phyloP scores from a whole-genome alignment of 495 filamentous ascomycete species.

The Aspergillus cristatus region DNA sequence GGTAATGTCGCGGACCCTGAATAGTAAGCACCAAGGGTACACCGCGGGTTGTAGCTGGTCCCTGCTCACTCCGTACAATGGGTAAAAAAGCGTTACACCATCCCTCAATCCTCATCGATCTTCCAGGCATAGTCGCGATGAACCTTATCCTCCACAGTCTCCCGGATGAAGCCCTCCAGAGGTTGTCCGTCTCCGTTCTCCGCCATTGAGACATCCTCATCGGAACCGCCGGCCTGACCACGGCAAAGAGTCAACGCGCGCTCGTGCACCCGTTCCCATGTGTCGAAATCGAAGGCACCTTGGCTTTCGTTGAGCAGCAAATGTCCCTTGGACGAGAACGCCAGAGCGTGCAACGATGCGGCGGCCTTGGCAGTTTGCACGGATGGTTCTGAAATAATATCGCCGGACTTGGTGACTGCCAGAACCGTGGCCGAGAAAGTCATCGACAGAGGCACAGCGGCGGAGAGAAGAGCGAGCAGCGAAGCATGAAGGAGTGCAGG shows the following conservation, averaged over 20 bases:
- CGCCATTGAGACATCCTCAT: conserved; percentile 36
- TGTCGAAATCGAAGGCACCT: conserved; percentile 64
- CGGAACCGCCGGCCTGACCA: conserved; percentile 25
- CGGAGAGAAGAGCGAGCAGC: conserved; percentile 64
- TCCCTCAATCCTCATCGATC: conserved; percentile 27
- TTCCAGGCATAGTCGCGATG: conserved; percentile 33
- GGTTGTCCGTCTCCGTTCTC: conserved; percentile 27
- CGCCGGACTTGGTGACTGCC: conserved; percentile 44
- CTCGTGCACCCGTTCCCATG: conserved; percentile 65
- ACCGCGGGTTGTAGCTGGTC: no score
- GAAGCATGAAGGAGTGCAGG: conserved; percentile 67
- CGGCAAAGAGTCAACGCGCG: conserved; percentile 57
- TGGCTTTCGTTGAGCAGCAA: conserved; percentile 73
- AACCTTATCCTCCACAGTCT: conserved; percentile 45
- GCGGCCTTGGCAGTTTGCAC: conserved; percentile 46
- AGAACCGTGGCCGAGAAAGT: conserved; percentile 57
- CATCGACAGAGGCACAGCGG: conserved; percentile 63
- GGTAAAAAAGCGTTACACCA: background rate
- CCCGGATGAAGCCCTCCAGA: conserved; percentile 53
- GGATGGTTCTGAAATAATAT: conserved; percentile 47
- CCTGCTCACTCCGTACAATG: no score
- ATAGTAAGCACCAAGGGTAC: no score
- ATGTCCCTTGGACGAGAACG: conserved; percentile 65
- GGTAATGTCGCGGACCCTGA: no score
- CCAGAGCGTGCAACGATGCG: conserved; percentile 64